A percentile compares a stretch with the other conserved stretches of the same genome.
These are phyloP conservation scores for Plenodomus tracheiphilus DNA, from an alignment of 2,329 filamentous ascomycete species.

Conservation along the genomic window DNA sequence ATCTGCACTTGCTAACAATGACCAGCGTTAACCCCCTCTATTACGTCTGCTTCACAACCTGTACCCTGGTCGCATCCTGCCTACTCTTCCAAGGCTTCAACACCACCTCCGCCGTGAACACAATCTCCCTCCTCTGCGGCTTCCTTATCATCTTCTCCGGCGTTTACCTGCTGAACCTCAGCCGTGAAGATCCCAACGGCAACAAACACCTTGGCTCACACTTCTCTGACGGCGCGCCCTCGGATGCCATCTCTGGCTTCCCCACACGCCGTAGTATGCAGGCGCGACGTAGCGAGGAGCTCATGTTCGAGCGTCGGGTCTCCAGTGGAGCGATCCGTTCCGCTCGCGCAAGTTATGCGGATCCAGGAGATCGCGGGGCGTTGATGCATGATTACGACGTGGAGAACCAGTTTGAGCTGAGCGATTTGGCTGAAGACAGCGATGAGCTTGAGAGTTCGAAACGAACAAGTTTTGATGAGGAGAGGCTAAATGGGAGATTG, in stretches of 20 bases:
- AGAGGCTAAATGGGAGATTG: slow-evolving; percentile 19
- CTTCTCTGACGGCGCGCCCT: slow-evolving; percentile 77
- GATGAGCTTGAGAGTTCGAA: slow-evolving; percentile 29
- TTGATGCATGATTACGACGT: slow-evolving; percentile 89
- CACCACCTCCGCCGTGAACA: slow-evolving; percentile 88
- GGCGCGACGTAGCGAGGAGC: slow-evolving; percentile 64
- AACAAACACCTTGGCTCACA: slow-evolving; percentile 59
- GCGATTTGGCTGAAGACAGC: slow-evolving; percentile 74
- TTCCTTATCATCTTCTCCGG: slow-evolving; percentile 95
- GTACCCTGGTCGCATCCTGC: slow-evolving; percentile 90
- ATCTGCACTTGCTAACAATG: background rate
- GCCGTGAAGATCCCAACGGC: slow-evolving; percentile 85
- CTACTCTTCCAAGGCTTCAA: slow-evolving; percentile 97
- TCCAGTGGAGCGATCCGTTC: slow-evolving; percentile 34
- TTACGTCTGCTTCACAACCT: slow-evolving; percentile 96
- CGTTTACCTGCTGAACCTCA: slow-evolving; percentile 95
- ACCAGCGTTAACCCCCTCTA: slow-evolving; percentile 89
- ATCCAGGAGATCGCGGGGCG: slow-evolving; percentile 69
- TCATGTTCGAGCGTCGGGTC: slow-evolving; percentile 49
- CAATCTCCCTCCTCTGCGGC: slow-evolving; percentile 85
- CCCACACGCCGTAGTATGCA: slow-evolving; percentile 96
- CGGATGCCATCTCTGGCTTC: slow-evolving; percentile 85
- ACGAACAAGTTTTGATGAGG: slow-evolving; percentile 16
- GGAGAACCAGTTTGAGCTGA: slow-evolving; percentile 72
- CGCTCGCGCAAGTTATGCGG: slow-evolving; percentile 15